Base-by-base conservation (phyloP, 495 filamentous ascomycete genomes). In the Xylaria cubensis region DNA sequence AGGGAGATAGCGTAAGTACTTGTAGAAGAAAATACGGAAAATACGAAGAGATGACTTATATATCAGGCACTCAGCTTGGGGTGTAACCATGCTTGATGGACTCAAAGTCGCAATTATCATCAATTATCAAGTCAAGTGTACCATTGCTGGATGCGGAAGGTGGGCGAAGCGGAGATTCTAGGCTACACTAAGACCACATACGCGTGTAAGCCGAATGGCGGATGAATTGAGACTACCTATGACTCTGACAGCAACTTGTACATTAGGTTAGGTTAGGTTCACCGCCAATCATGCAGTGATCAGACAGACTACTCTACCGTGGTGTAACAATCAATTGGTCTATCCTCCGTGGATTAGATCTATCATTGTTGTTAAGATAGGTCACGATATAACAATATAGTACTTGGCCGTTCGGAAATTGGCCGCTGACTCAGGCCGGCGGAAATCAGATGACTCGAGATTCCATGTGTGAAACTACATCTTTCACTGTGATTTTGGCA, bases 261-360 rank as follows among this genome's bases (percentile, higher is more conserved):
- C n/a, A 17, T 21, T 58, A 68, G 39, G 9, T 67, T 29, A 29
- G 26, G 26, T 29, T 29, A 29, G 26, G 26, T 29, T 59, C 51
- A 58, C 67, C 67, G 67, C 65, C 36, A 67, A 56, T 55, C 65
- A 53, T 36, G 15, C 64, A n/a, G 64, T 53, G 46, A 67, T 10
- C 29, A 10, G 17, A 10, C 64, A 53, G n/a, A n/a, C n/a, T 51
- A 17, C 13, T n/a, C 9, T 29, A 53, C 12, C 36, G 34, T 44
- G 39, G 61, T 64, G 58, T 61, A 61, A 61, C 58, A 19, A 36
- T 61, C 32, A 21, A 61, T 61, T 13, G 32, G 32, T 39, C 3
- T 61, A 21, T 39, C 58, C 6, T 36, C 17, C 21, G 13, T 41
- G 19, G 21, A 21, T 24, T 9, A 41, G 39, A 44, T 29, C 1